Evolutionary conservation across 441 rosid species (phyloP), one percentile per base, ranked within the genome.

Genomic region (Raphanus hybrid): DNA sequence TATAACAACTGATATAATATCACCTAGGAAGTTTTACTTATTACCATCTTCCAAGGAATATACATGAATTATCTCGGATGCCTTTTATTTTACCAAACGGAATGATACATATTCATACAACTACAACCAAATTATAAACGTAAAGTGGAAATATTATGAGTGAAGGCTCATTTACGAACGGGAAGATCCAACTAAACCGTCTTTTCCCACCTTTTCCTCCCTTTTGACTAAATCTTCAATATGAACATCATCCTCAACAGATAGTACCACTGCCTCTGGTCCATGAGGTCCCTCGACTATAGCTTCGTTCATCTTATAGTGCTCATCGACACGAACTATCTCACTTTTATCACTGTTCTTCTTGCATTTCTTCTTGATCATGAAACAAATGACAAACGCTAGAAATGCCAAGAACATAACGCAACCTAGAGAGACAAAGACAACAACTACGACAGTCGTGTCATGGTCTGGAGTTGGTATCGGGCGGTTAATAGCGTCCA

Each of bases 181-280:
- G 50, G 37, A 39, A 29, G 73, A 15, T 61, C 73, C 77, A 29
- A 67, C 73, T 60, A 6, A 20, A 72, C 57, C 77, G n/a, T 58
- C 76, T 59, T 90, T 85, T 32, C 69, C 73, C 7, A 67, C 20
- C 75, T 78, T 45, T 79, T 77, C 82, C 29, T 86, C 87, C 0
- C 82, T 84, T 65, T 45, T 81, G 15, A 82, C 76, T 58, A 68
- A 68, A 65, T 85, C 89, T 55, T 84, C 85, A 3, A 80, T 67
- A 64, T 80, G 88, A 67, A 88, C 80, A 80, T 94, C 97, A 52
- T 94, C 98, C 41, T 87, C 94, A 50, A 92, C 76, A 35, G 87
- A 85, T 48, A 94, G 59, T 2, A 82, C 45, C 70, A 86, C 82
- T 67, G 84, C 78, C 18, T 82, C 59, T 0, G 62, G 73, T 26